Conservation (phyloP, 192 early-diverging fungal genomes). For the Endogone sp. region DNA sequence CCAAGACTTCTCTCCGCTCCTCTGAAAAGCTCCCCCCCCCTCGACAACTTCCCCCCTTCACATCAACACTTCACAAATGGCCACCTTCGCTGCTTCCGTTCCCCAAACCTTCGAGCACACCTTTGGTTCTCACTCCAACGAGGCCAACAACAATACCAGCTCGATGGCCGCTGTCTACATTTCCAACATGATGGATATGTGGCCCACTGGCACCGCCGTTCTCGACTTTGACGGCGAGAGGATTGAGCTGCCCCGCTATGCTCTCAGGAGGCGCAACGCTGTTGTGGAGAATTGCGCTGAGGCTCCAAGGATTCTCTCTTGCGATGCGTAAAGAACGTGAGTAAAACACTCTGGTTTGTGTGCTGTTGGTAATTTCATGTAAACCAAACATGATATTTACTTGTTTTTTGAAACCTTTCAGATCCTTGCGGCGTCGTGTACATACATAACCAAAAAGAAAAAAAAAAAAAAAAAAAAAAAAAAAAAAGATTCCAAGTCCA, state of each 20-base stretch:
- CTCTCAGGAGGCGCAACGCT: neutral
- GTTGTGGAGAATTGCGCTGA: neutral
- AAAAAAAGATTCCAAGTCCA: too few relatives aligned
- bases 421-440: too few relatives aligned
- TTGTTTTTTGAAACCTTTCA: neutral
- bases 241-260: neutral
- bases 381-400: neutral
- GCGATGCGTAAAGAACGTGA: neutral
- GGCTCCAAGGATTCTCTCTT: neutral
- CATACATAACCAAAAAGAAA: too few relatives aligned
- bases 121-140: neutral
- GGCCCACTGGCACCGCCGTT: neutral
- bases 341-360: neutral
- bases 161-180: neutral
- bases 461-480: neutral
- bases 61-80: neutral
- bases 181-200: neutral
- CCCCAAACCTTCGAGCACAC: neutral
- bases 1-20: neutral
- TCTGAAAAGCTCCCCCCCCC: neutral
- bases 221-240: neutral
- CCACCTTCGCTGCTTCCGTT: neutral
- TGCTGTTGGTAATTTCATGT: neutral
- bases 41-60: neutral
- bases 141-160: neutral